Evolutionary conservation across 2,329 filamentous ascomycete species (phyloP).

Genomic region (Endocalyx cinctus): DNA sequence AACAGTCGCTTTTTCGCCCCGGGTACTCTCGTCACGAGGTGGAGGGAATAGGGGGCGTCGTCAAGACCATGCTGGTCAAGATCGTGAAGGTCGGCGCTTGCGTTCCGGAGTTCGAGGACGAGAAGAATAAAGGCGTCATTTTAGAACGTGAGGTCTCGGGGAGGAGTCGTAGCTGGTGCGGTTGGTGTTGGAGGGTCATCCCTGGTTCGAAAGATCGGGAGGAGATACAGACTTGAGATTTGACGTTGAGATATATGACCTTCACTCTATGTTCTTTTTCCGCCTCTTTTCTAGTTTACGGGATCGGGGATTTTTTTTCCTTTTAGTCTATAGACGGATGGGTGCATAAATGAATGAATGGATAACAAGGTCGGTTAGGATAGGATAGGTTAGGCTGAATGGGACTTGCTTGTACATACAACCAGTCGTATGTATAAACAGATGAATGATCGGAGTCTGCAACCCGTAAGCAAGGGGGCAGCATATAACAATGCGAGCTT

Average conservation of each 20-base stretch:
- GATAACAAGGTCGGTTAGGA: too few species aligned
- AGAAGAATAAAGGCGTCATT: constrained; percentile 60
- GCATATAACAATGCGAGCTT: too few species aligned
- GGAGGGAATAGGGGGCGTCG: constrained; percentile 80
- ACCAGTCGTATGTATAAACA: too few species aligned
- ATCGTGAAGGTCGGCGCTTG: constrained; percentile 77
- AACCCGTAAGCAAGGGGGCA: too few species aligned
- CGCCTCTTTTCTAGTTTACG: too few species aligned
- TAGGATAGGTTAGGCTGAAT: too few species aligned
- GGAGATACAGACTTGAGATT: constrained; percentile 8
- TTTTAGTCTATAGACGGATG: too few species aligned
- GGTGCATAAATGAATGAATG: too few species aligned
- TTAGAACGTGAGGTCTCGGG: constrained; percentile 68
- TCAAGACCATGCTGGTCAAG: constrained; percentile 84
- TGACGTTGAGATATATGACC: constrained; percentile 7
- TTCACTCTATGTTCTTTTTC: too few species aligned
- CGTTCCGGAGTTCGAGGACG: constrained; percentile 82
- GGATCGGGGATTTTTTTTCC: too few species aligned
- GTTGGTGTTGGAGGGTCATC: constrained; percentile 80
- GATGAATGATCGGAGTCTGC: too few species aligned
- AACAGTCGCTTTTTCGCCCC: constrained; percentile 47
- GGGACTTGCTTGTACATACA: too few species aligned
- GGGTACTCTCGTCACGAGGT: constrained; percentile 86
- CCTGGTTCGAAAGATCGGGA: constrained; percentile 48
- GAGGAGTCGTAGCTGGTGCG: constrained; percentile 75